Percentiles rank a stretch among this genome's conserved stretches.
phyloP scores from a whole-genome alignment of 2,329 filamentous ascomycete species.

The Fusarium sp. region DNA sequence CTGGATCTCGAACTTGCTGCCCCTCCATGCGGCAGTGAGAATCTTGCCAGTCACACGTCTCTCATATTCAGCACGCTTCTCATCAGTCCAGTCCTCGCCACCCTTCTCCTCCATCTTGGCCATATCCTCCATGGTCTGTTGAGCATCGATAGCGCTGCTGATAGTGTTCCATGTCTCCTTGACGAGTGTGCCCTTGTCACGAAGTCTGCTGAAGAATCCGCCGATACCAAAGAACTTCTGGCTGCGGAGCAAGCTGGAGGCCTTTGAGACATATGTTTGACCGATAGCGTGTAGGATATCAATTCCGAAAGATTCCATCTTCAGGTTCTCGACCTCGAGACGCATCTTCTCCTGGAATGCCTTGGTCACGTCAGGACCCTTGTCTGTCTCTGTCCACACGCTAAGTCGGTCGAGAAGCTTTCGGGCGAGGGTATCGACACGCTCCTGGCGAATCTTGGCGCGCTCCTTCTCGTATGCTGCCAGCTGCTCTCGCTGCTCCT shows the following conservation, averaged over 20 bases:
- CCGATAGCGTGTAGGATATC: slow-evolving; percentile 97
- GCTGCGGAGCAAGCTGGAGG: slow-evolving; percentile 86
- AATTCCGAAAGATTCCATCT: slow-evolving; percentile 98
- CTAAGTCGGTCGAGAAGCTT: slow-evolving; percentile 92
- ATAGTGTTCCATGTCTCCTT: slow-evolving; percentile 99
- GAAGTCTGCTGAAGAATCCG: slow-evolving; percentile 92
- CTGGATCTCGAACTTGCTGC: slow-evolving; percentile 98
- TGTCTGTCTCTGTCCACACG: slow-evolving; percentile 98
- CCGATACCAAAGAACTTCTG: slow-evolving; percentile 97
- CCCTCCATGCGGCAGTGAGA: slow-evolving; percentile 93
- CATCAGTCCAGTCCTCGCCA: slow-evolving; percentile 97
- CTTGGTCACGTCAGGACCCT: slow-evolving; percentile 81
- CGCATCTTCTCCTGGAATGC: slow-evolving; percentile 95
- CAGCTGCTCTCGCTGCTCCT: slow-evolving; percentile 94
- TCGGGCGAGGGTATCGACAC: slow-evolving; percentile 83
- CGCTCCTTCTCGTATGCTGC: slow-evolving; percentile 90
- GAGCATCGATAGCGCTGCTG: slow-evolving; percentile 93
- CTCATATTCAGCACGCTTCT: slow-evolving; percentile 96
- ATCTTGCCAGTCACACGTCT: slow-evolving; percentile 97
- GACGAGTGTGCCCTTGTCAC: slow-evolving; percentile 95
- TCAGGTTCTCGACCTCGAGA: slow-evolving; percentile 95
- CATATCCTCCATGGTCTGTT: slow-evolving; percentile 99
- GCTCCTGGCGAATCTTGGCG: slow-evolving; percentile 84
- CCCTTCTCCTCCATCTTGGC: slow-evolving; percentile 93
- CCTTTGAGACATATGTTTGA: slow-evolving; percentile 89